Evolutionary conservation across 1,284 basidiomycete species (phyloP), one percentile per base, ranked within the genome.

Genomic region (Ceratobasidium sp.): DNA sequence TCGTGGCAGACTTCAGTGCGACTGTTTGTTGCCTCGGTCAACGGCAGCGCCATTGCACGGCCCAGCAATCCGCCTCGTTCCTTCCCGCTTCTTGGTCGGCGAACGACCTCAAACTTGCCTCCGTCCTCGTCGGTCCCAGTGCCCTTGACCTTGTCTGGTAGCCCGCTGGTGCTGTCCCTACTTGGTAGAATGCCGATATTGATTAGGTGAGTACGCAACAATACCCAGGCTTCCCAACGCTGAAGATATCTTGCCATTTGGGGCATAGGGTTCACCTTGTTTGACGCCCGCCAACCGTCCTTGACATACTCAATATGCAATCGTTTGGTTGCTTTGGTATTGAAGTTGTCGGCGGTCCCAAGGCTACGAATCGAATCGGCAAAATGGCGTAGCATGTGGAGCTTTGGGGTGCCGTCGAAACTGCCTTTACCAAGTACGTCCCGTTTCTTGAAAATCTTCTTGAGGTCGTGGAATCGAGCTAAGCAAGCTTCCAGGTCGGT

Each of bases 161-260:
- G n/a, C n/a, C n/a, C n/a, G 29, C 20, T 6, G 15, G 34, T 35
- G n/a, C 22, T 47, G 8, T 53, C 50, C 13, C 35, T 1, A 45
- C 17, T 27, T 22, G 47, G 29, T 50, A 10, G 7, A 5, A 15
- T 10, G 25, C 53, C 43, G 57, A 29, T 68, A 43, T 34, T 32
- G 40, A 3, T 55, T 27, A 55, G 17, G 17, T 42, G n/a, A 6
- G 52, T 31, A 1, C 42, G 52, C 7, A 55, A 52, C 20, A 58
- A 43, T 1, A 17, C 27, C 17, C 52, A 17, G 6, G 43, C 55
- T n/a, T 62, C 69, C 10, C 45, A 27, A 3, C 64, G 42, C 34
- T 54, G 53, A 22, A 72, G 17, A 49, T 65, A 72, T 29, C 20
- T 55, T n/a, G 57, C 43, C 71, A 72, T 72, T 38, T 72, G 71